These are phyloP conservation scores for Sporothrix curviconia DNA, from an alignment of 2,329 filamentous ascomycete species.

Conservation along the genomic window DNA sequence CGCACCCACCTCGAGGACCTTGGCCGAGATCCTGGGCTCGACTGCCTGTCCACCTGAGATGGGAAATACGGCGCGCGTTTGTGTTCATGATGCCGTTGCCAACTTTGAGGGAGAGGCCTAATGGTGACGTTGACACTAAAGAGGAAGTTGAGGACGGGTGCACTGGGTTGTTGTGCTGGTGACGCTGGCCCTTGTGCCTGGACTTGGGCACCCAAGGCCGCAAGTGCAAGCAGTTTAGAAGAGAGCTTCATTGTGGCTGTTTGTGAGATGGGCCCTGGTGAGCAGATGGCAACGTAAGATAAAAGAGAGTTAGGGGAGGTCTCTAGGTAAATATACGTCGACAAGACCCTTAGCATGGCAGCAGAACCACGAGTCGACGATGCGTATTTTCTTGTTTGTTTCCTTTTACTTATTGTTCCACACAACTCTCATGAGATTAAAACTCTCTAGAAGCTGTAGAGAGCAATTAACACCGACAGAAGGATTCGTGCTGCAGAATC, in stretches of 20 bases:
- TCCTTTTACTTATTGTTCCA: too few species aligned
- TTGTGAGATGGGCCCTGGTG: too few species aligned
- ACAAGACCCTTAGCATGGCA: too few species aligned
- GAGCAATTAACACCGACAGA: too few species aligned
- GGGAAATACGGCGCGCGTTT: constrained; percentile 23
- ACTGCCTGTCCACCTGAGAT: constrained; percentile 25
- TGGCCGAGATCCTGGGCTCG: constrained; percentile 23
- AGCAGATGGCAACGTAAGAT: too few species aligned
- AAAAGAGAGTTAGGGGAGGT: too few species aligned
- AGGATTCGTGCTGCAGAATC: too few species aligned
- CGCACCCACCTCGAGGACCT: neutral
- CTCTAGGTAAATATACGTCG: too few species aligned
- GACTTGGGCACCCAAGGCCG: neutral
- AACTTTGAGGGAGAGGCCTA: constrained; percentile 19
- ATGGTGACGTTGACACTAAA: constrained; percentile 25
- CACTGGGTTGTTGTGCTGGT: neutral
- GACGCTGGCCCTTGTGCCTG: neutral
- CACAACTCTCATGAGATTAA: too few species aligned
- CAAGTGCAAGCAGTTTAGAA: neutral
- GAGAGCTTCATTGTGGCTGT: neutral
- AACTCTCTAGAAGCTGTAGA: too few species aligned
- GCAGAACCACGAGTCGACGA: too few species aligned
- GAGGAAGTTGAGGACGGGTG: constrained; percentile 23
- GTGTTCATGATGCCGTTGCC: constrained; percentile 22
- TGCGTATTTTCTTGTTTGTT: too few species aligned